Conservation (phyloP, 2,329 filamentous ascomycete genomes). For the Pseudovirgaria hyperparasitica region DNA sequence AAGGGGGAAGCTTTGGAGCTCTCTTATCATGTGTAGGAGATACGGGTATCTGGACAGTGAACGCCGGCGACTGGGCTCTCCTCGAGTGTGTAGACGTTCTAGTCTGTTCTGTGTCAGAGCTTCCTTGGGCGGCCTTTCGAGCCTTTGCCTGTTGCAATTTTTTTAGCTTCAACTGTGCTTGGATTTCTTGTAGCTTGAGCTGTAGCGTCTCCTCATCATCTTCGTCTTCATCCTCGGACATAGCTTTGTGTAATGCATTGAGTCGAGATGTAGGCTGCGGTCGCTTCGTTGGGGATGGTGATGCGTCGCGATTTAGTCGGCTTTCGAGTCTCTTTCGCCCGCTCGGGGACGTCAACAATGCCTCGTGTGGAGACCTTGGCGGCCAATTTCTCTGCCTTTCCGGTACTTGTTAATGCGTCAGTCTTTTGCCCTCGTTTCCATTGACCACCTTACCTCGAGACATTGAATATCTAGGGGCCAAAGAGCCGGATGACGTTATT, state of each 20-base stretch:
- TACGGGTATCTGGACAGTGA: conserved; percentile 63
- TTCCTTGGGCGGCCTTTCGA: conserved; percentile 27
- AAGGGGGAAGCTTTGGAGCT: conserved; percentile 45
- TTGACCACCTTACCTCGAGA: too few species aligned
- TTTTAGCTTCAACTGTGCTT: conserved; percentile 78
- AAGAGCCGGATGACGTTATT: too few species aligned
- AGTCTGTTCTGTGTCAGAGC: conserved; percentile 11
- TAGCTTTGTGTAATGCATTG: conserved; percentile 6
- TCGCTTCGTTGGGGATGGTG: conserved; percentile 45
- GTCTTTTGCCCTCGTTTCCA: too few species aligned
- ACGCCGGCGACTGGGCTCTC: conserved; percentile 11
- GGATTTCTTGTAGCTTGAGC: conserved; percentile 75
- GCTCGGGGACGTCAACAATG: conserved; percentile 56
- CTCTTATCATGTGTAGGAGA: conserved; percentile 46
- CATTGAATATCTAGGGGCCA: too few species aligned
- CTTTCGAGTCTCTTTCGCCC: conserved; percentile 65
- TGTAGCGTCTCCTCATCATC: conserved; percentile 77
- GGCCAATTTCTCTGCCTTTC: conserved; percentile 40
- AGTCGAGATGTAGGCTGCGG: conserved; percentile 11
- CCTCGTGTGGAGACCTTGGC: conserved; percentile 49
- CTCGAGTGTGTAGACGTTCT: conserved; percentile 15
- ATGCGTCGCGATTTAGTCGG: conserved; percentile 39
- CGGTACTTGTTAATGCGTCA: conserved; percentile 23
- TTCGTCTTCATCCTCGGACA: conserved; percentile 48
- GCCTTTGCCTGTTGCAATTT: conserved; percentile 56